phyloP scores from a whole-genome alignment of 371 early-diverging fungal species.

The Mucor circinelloides region DNA sequence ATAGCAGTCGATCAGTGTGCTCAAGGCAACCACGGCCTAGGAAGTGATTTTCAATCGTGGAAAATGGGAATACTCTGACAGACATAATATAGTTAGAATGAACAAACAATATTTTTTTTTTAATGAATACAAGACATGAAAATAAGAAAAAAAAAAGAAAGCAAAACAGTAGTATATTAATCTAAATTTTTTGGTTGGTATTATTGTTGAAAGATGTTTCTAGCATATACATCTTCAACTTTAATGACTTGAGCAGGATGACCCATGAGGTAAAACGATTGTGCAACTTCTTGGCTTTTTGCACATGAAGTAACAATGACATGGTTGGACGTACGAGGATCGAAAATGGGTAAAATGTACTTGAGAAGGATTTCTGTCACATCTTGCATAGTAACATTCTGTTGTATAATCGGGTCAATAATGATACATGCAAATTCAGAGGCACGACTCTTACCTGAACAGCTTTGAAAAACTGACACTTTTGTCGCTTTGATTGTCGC shows the following conservation, averaged over 20 bases:
- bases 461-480: conserved; percentile 37
- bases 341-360: conserved; percentile 47
- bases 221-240: conserved; percentile 22
- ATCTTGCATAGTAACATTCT: conserved; percentile 41
- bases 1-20: no score
- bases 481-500: conserved; percentile 43
- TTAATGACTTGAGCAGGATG: conserved; percentile 16
- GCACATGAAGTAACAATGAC: conserved; percentile 46
- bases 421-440: not conserved
- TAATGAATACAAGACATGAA: not conserved
- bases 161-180: not conserved
- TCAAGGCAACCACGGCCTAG: no score
- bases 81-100: no score
- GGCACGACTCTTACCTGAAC: no score
- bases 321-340: conserved; percentile 40
- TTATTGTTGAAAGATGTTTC: conserved; percentile 18
- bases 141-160: not conserved
- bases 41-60: no score
- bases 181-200: not conserved
- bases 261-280: conserved; percentile 15
- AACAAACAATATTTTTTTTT: not conserved
- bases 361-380: conserved; percentile 12
- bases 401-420: not conserved
- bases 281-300: conserved; percentile 39
- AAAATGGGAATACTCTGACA: no score